phyloP scores from a whole-genome alignment of 768 basidiomycete genomes.

The Suillus luteus region DNA sequence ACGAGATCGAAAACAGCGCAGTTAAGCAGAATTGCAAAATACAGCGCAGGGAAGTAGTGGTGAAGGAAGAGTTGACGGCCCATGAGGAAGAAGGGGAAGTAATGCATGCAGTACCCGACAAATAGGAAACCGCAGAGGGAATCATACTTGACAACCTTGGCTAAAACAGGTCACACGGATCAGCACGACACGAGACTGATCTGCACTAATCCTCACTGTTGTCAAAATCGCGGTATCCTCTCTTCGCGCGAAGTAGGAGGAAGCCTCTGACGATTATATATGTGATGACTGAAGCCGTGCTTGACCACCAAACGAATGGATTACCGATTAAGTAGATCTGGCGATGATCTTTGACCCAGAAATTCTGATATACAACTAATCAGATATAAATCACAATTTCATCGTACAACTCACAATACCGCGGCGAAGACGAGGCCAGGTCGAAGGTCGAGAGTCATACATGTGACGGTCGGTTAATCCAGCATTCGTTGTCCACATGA shows the following conservation, averaged over 20 bases:
- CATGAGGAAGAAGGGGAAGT: slow-evolving; percentile 98
- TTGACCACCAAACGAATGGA: slow-evolving; percentile 90
- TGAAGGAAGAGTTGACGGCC: slow-evolving; percentile 95
- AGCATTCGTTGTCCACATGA: slow-evolving; percentile 98
- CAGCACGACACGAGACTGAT: slow-evolving; percentile 8
- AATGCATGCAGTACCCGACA: slow-evolving; percentile 90
- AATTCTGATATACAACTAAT: slow-evolving; percentile 60
- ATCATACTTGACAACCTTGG: slow-evolving; percentile 91
- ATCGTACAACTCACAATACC: slow-evolving; percentile 75
- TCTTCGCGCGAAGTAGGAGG: slow-evolving; percentile 84
- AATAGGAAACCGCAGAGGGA: slow-evolving; percentile 88
- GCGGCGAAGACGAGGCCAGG: slow-evolving; percentile 88
- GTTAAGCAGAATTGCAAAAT: slow-evolving; percentile 81
- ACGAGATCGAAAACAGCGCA: slow-evolving; percentile 82
- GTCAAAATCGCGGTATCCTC: slow-evolving; percentile 91
- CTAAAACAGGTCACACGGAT: slow-evolving; percentile 41
- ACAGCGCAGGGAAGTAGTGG: slow-evolving; percentile 97
- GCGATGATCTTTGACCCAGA: slow-evolving; percentile 96
- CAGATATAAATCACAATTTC: background rate
- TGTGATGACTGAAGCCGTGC: slow-evolving; percentile 65
- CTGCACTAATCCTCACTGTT: slow-evolving; percentile 59
- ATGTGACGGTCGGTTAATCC: slow-evolving; percentile 94
- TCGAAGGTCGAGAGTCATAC: slow-evolving; percentile 89
- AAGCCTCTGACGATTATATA: slow-evolving; percentile 75
- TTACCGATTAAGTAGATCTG: slow-evolving; percentile 97